Evolutionary conservation across 306 rosid species (phyloP).

Genomic region (Castanopsis chinensis): DNA sequence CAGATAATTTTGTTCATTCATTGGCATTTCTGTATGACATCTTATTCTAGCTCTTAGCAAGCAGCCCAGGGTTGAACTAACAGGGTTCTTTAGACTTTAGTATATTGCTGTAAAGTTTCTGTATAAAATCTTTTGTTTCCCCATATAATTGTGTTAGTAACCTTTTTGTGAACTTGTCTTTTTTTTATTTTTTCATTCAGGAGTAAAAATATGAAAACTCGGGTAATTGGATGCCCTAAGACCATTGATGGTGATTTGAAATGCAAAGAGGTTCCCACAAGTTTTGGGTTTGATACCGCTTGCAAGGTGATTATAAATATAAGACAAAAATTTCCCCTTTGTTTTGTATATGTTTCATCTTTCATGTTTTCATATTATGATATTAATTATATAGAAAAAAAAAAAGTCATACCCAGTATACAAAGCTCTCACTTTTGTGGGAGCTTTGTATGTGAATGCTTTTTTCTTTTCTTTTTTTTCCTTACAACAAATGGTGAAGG

Average conservation of each 20-base stretch:
- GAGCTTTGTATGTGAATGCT: too few relatives aligned
- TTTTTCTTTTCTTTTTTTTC: too few relatives aligned
- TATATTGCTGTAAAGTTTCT: not conserved
- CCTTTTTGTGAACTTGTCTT: not conserved
- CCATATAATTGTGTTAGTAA: not conserved
- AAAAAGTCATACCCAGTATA: too few relatives aligned
- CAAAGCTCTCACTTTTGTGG: too few relatives aligned
- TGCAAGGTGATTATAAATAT: constrained; percentile 71
- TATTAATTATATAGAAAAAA: too few relatives aligned
- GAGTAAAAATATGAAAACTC: constrained; percentile 73
- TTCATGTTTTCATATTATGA: not conserved
- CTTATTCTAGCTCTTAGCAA: not conserved
- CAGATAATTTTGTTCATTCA: not conserved
- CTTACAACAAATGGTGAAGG: too few relatives aligned
- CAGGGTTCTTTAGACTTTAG: not conserved
- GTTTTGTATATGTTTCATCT: constrained; percentile 1
- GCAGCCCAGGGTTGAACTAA: not conserved
- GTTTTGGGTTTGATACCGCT: constrained; percentile 98
- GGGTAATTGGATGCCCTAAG: constrained; percentile 94
- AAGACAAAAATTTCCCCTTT: not conserved
- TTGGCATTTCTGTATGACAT: not conserved
- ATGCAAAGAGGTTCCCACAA: constrained; percentile 94
- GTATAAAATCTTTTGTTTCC: not conserved
- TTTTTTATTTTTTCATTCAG: constrained; percentile 39
- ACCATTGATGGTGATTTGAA: constrained; percentile 97